phyloP scores from a whole-genome alignment of 306 rosid genomes.

The Albizia julibrissin region DNA sequence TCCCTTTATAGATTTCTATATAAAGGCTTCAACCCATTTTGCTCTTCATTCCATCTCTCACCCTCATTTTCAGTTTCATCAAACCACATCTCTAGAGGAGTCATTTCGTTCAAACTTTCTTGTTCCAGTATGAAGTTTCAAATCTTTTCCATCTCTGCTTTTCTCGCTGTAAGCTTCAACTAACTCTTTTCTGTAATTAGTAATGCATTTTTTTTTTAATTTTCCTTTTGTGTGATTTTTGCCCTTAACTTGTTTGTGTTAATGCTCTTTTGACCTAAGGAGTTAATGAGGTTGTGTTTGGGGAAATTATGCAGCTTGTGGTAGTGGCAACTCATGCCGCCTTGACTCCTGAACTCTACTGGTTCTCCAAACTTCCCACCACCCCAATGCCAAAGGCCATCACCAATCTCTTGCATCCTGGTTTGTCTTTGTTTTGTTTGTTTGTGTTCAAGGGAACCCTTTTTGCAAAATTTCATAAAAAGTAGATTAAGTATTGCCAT shows the following conservation, averaged over 20 bases:
- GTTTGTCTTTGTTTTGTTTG: conserved; percentile 39
- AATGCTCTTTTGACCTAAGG: background rate
- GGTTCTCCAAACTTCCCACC: conserved; percentile 67
- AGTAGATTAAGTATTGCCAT: background rate
- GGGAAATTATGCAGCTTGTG: conserved; percentile 41
- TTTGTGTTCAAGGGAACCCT: background rate
- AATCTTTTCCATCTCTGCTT: conserved; percentile 34
- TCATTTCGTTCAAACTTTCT: conserved; percentile 8
- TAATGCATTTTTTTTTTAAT: background rate
- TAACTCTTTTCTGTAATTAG: background rate
- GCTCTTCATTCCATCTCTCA: conserved; percentile 12
- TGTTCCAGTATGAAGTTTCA: conserved; percentile 45
- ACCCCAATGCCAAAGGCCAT: conserved; percentile 59
- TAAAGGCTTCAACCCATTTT: conserved; percentile 7
- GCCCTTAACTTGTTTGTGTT: background rate
- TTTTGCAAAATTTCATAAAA: background rate
- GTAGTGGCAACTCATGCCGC: conserved; percentile 59
- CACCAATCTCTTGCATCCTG: conserved; percentile 52
- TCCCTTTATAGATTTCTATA: conserved; percentile 9
- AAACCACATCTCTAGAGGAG: background rate
- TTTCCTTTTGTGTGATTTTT: background rate
- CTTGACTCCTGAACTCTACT: conserved; percentile 58
- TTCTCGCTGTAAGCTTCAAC: conserved; percentile 52
- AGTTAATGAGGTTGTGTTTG: background rate
- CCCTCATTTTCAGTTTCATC: conserved; percentile 28